These are phyloP conservation scores for Physcomitrellopsis africana DNA, from an alignment of 225 moss, liverwort and hornwort species.

Conservation along the genomic window DNA sequence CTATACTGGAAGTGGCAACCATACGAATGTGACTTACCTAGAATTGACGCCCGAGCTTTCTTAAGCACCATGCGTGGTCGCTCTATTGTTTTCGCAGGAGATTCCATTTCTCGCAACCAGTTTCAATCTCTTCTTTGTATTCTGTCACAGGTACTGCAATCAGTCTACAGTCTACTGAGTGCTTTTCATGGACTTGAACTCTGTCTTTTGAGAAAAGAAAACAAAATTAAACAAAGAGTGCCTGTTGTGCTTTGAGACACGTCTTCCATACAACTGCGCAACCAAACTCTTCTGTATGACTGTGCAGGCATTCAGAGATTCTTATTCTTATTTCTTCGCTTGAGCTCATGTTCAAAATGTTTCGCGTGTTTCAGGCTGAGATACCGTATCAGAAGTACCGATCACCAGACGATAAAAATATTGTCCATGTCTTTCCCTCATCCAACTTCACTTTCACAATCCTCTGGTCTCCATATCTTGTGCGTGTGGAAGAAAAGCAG, in stretches of 20 bases:
- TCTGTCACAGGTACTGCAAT: conserved; percentile 64
- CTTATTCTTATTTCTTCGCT: background rate
- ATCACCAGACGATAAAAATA: conserved; percentile 49
- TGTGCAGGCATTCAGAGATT: background rate
- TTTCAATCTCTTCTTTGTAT: conserved; percentile 87
- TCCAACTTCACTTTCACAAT: conserved; percentile 65
- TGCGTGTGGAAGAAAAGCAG: conserved; percentile 50
- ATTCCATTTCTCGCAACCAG: conserved; percentile 95
- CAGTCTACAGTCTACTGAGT: background rate
- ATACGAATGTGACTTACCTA: conserved; percentile 74
- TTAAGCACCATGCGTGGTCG: conserved; percentile 61
- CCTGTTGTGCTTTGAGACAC: no score
- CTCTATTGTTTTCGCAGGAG: conserved; percentile 73
- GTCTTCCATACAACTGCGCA: background rate
- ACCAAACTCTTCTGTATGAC: background rate
- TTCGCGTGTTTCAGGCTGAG: conserved; percentile 58
- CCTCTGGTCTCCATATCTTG: conserved; percentile 87
- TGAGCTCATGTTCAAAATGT: background rate
- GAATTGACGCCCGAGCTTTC: conserved; percentile 56
- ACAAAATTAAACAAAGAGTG: no score
- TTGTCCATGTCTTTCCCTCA: conserved; percentile 51
- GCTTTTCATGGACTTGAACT: no score
- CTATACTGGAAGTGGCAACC: conserved; percentile 91
- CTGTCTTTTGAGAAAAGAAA: no score
- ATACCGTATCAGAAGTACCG: conserved; percentile 47